Evolutionary conservation across 495 filamentous ascomycete species (phyloP).

Genomic region (Chlorociboria aeruginascens): DNA sequence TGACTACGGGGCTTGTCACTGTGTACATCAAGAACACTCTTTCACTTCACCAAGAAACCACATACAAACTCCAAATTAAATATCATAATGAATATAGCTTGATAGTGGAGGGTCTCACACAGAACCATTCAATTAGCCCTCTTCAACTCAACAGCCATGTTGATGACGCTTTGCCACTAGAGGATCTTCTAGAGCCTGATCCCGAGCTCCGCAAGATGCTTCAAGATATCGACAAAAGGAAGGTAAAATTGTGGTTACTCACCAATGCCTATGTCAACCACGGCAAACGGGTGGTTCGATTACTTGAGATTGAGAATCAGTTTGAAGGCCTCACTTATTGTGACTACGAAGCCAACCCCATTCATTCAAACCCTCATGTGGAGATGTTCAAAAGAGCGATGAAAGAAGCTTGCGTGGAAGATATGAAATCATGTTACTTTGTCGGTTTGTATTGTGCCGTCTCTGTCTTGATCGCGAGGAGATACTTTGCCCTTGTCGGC

Average conservation of each 20-base stretch:
- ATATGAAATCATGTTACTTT: slow-evolving; percentile 57
- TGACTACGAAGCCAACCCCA: slow-evolving; percentile 53
- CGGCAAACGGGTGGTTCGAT: slow-evolving; percentile 65
- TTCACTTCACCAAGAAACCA: too few species aligned
- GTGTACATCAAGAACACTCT: too few species aligned
- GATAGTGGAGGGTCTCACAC: slow-evolving; percentile 79
- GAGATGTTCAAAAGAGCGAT: slow-evolving; percentile 73
- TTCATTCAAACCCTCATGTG: slow-evolving; percentile 71
- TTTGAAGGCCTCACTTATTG: slow-evolving; percentile 90
- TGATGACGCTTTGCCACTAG: slow-evolving; percentile 87
- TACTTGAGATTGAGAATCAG: slow-evolving; percentile 72
- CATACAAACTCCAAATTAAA: too few species aligned
- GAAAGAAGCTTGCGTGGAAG: slow-evolving; percentile 44
- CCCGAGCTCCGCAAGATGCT: slow-evolving; percentile 60
- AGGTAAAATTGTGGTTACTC: slow-evolving; percentile 78
- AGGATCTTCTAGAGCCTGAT: slow-evolving; percentile 64
- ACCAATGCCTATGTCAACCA: slow-evolving; percentile 91
- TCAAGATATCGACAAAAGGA: slow-evolving; percentile 57
- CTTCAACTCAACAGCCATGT: slow-evolving; percentile 85
- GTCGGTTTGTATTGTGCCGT: too few species aligned
- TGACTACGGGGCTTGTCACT: too few species aligned
- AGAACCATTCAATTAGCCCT: slow-evolving; percentile 84
- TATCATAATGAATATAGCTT: too few species aligned
- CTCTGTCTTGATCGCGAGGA: too few species aligned
- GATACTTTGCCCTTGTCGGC: too few species aligned